Base-by-base conservation (phyloP, 2,329 filamentous ascomycete genomes). In the Sporothrix schenckii region DNA sequence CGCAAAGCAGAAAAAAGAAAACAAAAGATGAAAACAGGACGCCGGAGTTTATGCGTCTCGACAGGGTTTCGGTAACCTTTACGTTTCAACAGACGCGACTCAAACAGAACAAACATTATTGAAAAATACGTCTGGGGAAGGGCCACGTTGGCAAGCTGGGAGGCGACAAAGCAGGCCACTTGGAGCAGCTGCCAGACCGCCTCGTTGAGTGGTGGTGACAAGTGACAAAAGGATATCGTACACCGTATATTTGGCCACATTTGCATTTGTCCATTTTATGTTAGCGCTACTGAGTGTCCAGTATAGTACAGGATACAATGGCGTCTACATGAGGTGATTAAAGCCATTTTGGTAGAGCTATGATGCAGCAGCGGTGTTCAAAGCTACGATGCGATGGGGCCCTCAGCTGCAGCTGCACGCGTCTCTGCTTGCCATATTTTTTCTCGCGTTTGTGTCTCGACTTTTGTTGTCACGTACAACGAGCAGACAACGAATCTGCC, bases 141-240 rank as follows among this genome's bases (percentile, higher is more conserved):
- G 24, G 47, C 47, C 63, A 66, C 63, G 47, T 66, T 66, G 47
- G n/a, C 47, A 52, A 3, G 39, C 58, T 34, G 30, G 54, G 54
- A 1, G 7, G 3, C 30, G n/a, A 58, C 11, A 47, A 27, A 39
- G 44, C 58, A 63, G 58, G 58, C n/a, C 41, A 34, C n/a, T 66
- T 19, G 44, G 39, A 24, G 13, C 19, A 47, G 11, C 11, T 11
- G 13, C 21, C n/a, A 63, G 39, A 63, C 39, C 54, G 13, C 2
- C 54, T 58, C n/a, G 13, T 11, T 63, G 39, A 61, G 56, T 27
- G 24, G 56, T 27, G 24, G 21, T 47, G 39, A 47, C 13, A 19
- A 49, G 24, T 7, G 34, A 34, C 34, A 34, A 44, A 3, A 16
- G 16, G 14, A 16, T 16, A 16, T 13, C 41, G 11, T 9, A 24